Conservation (phyloP, 2,329 filamentous ascomycete genomes). For the Pseudogymnoascus sp. region DNA sequence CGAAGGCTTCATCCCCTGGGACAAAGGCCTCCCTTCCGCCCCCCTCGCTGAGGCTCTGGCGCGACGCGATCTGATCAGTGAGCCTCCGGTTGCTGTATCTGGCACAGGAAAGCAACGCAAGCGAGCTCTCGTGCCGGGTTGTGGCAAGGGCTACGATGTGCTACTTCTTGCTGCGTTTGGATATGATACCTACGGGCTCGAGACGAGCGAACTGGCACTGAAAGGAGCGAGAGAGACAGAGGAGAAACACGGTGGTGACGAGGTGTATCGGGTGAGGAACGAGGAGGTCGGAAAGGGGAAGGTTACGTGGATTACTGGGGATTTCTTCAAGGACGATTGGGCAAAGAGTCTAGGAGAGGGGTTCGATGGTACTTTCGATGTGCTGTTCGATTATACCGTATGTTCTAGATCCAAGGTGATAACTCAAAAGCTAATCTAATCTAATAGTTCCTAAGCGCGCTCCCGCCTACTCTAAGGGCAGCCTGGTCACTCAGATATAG, state of each 20-base stretch:
- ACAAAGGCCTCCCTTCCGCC: slow-evolving; percentile 44
- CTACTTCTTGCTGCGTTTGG: slow-evolving; percentile 65
- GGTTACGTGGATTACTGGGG: slow-evolving; percentile 49
- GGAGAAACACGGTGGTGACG: slow-evolving; percentile 7
- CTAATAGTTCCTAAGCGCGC: slow-evolving; percentile 52
- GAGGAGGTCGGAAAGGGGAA: slow-evolving; percentile 40
- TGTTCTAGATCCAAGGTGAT: slow-evolving; percentile 18
- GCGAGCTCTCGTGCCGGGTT: slow-evolving; percentile 70
- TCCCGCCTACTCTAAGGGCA: slow-evolving; percentile 45
- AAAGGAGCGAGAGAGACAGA: slow-evolving; percentile 26
- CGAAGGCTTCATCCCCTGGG: slow-evolving; percentile 44
- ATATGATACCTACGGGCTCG: slow-evolving; percentile 70
- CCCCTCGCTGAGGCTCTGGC: slow-evolving; percentile 48
- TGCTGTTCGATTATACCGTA: slow-evolving; percentile 58
- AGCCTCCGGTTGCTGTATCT: slow-evolving; percentile 9
- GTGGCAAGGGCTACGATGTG: slow-evolving; percentile 75
- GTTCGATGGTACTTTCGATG: slow-evolving; percentile 48
- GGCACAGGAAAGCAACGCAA: slow-evolving; percentile 24
- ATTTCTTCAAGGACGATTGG: slow-evolving; percentile 61
- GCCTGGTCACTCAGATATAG: slow-evolving; percentile 47
- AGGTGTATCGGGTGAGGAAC: not conserved
- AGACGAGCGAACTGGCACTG: slow-evolving; percentile 46
- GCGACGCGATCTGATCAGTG: slow-evolving; percentile 38
- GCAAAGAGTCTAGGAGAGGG: slow-evolving; percentile 26
- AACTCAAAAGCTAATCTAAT: not conserved